These are phyloP conservation scores for Pestalotiopsis sp. DNA, from an alignment of 2,329 filamentous ascomycete species.

Conservation along the genomic window DNA sequence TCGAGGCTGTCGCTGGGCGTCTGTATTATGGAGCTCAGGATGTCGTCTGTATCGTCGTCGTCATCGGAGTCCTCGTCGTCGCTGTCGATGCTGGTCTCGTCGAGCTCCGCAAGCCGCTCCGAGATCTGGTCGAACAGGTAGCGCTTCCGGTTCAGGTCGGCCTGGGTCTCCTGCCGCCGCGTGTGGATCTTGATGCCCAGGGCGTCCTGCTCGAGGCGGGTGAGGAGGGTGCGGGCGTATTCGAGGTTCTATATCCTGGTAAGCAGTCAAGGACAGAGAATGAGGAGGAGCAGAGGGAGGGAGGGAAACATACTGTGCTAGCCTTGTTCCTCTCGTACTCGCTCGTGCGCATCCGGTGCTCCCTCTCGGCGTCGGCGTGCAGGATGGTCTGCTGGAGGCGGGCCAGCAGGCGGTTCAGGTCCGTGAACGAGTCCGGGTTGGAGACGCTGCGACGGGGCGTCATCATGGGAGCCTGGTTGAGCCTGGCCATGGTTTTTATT, in stretches of 20 bases:
- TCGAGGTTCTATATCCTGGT: constrained; percentile 63
- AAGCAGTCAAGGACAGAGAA: background rate
- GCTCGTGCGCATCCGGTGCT: constrained; percentile 59
- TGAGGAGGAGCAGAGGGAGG: background rate
- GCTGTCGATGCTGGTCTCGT: constrained; percentile 57
- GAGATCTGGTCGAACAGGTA: constrained; percentile 67
- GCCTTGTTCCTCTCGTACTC: constrained; percentile 68
- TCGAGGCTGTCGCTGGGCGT: constrained; percentile 56
- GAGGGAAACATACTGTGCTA: constrained; percentile 45
- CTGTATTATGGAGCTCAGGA: constrained; percentile 51
- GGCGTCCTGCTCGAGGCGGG: constrained; percentile 71
- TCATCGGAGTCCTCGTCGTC: constrained; percentile 39
- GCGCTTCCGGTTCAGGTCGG: constrained; percentile 65
- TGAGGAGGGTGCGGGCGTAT: constrained; percentile 69
- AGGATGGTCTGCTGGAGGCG: constrained; percentile 69
- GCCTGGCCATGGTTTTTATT: constrained; percentile 28
- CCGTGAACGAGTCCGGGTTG: constrained; percentile 40
- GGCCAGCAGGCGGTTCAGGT: constrained; percentile 66
- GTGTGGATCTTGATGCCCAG: constrained; percentile 59
- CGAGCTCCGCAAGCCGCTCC: constrained; percentile 68
- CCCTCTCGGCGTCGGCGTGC: constrained; percentile 61
- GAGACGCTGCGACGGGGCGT: constrained; percentile 28
- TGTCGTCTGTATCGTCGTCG: constrained; percentile 60
- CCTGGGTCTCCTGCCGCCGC: constrained; percentile 63
- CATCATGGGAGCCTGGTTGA: constrained; percentile 30